Percentiles rank a stretch among this genome's conserved stretches.
phyloP scores from a whole-genome alignment of 2,329 filamentous ascomycete species.

The Neospermospora avenae region DNA sequence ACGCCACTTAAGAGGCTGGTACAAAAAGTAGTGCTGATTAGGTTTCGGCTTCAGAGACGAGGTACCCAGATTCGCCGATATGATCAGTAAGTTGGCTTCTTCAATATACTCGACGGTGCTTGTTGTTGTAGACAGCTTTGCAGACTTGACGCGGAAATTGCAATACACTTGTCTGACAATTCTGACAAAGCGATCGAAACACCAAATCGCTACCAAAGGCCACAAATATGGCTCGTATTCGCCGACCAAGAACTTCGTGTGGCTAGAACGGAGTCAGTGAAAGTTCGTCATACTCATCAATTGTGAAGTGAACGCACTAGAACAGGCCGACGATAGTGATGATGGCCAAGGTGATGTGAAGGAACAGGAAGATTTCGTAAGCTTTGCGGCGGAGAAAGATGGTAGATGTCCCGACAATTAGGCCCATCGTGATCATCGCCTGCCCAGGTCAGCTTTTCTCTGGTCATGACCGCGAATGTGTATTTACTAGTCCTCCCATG shows the following conservation, averaged over 20 bases:
- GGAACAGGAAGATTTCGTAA: slow-evolving; percentile 50
- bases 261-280: slow-evolving; percentile 11
- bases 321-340: slow-evolving; percentile 39
- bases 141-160: slow-evolving; percentile 38
- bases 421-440: slow-evolving; percentile 39
- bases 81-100: neutral
- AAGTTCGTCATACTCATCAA: too few relatives aligned
- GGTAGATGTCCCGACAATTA: slow-evolving; percentile 42
- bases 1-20: slow-evolving; percentile 38
- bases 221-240: slow-evolving; percentile 45
- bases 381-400: slow-evolving; percentile 27
- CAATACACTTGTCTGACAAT: slow-evolving; percentile 42
- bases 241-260: slow-evolving; percentile 42
- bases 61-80: slow-evolving; percentile 32
- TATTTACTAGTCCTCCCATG: neutral
- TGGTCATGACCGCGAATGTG: neutral
- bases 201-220: slow-evolving; percentile 47
- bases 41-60: neutral
- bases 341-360: slow-evolving; percentile 52
- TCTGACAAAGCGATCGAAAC: slow-evolving; percentile 44
- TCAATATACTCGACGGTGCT: neutral
- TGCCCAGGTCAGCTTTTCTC: slow-evolving; percentile 10
- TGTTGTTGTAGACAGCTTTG: neutral
- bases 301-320: neutral
- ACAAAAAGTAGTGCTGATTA: slow-evolving; percentile 32